These are phyloP conservation scores for Alnus rubra DNA, from an alignment of 306 rosid species.

Conservation along the genomic window DNA sequence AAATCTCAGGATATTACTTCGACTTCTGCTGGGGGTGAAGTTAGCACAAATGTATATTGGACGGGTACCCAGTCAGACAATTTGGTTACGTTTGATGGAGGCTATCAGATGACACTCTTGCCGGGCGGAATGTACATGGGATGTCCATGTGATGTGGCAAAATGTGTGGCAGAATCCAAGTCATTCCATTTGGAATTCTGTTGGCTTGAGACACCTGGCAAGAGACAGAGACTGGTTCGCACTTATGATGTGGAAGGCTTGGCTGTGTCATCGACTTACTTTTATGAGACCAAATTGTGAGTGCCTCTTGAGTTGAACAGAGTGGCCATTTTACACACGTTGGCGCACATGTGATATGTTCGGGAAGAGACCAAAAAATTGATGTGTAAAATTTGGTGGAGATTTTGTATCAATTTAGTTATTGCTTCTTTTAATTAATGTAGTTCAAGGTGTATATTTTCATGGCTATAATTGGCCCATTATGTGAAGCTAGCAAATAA, in stretches of 20 bases:
- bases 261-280: constrained; percentile 92
- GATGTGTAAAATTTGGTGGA: background rate
- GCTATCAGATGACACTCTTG: constrained; percentile 76
- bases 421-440: background rate
- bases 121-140: constrained; percentile 98
- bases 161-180: constrained; percentile 62
- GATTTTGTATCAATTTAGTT: background rate
- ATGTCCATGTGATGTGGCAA: constrained; percentile 76
- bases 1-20: constrained; percentile 63
- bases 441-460: background rate
- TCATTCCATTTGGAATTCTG: constrained; percentile 96
- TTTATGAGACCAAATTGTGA: constrained; percentile 65
- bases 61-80: constrained; percentile 64
- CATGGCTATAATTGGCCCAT: background rate
- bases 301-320: background rate
- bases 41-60: constrained; percentile 81
- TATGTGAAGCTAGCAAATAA: too few relatives aligned
- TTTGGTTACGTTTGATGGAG: constrained; percentile 65
- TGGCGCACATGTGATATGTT: background rate
- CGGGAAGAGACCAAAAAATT: background rate
- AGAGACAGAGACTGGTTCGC: constrained; percentile 86
- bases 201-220: constrained; percentile 77
- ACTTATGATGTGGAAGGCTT: constrained; percentile 87
- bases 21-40: constrained; percentile 49
- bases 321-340: background rate